These are phyloP conservation scores for Crepidotus variabilis DNA, from an alignment of 768 basidiomycete genomes.

Conservation along the genomic window DNA sequence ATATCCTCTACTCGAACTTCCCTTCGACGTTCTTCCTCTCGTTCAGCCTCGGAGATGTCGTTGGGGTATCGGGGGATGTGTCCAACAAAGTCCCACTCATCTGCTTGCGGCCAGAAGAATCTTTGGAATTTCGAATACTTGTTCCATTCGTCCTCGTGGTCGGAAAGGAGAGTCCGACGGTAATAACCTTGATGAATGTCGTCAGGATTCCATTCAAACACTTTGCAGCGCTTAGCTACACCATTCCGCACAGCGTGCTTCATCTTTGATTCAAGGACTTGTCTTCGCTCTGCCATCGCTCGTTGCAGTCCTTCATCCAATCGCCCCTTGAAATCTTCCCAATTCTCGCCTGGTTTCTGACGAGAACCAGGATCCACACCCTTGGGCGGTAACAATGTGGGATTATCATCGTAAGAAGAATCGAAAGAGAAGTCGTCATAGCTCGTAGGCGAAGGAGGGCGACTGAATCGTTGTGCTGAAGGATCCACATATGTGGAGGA, in stretches of 20 bases:
- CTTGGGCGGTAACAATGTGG: background rate
- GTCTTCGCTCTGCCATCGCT: background rate
- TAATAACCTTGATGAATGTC: background rate
- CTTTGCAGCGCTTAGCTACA: background rate
- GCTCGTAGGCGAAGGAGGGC: background rate
- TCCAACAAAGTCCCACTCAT: conserved; percentile 2
- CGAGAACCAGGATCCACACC: background rate
- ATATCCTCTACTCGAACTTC: background rate
- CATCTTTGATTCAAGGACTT: background rate
- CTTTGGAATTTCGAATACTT: background rate
- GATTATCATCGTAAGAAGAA: background rate
- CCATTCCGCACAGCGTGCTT: background rate
- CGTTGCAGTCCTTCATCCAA: background rate
- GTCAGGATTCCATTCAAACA: background rate
- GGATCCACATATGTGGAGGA: background rate
- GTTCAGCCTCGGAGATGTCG: background rate
- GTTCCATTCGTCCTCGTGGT: background rate
- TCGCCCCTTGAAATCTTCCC: background rate
- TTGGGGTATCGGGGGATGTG: background rate
- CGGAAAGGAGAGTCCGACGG: background rate
- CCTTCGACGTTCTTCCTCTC: background rate
- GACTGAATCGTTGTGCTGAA: background rate
- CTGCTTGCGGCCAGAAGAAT: background rate
- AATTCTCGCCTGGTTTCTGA: conserved; percentile 1
- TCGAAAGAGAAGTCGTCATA: background rate